A percentile compares a stretch with the other conserved stretches of the same genome.
These are phyloP conservation scores for Jaapia argillacea DNA, from an alignment of 768 basidiomycete genomes.

Conservation along the genomic window DNA sequence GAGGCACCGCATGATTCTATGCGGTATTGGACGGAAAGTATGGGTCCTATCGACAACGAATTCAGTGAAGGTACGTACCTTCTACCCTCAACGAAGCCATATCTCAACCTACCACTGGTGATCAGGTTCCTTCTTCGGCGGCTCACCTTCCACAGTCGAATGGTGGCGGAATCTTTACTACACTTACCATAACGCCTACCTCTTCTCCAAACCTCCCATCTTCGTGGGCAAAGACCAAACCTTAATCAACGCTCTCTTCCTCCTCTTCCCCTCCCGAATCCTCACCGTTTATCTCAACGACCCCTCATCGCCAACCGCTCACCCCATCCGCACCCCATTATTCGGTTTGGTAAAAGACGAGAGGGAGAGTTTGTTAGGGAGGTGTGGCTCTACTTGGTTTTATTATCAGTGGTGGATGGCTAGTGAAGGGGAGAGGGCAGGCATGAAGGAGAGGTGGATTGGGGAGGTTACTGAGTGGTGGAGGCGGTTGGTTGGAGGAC, in stretches of 20 bases:
- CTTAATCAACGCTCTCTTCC: conserved; percentile 36
- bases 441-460: conserved; percentile 13
- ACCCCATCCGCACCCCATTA: no score
- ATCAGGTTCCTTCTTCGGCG: conserved; percentile 52
- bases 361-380: conserved; percentile 23
- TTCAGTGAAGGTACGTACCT: conserved; percentile 37
- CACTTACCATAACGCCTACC: conserved; percentile 40
- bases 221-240: conserved; percentile 54
- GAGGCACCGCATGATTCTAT: conserved; percentile 22
- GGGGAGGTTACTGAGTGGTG: background rate
- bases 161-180: conserved; percentile 40
- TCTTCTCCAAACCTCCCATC: conserved; percentile 26
- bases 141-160: conserved; percentile 28
- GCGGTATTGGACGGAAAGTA: conserved; percentile 29
- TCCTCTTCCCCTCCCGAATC: conserved; percentile 36
- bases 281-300: conserved; percentile 30
- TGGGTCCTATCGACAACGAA: conserved; percentile 40
- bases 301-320: conserved; percentile 6
- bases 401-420: conserved; percentile 45
- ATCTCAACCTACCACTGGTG: no score
- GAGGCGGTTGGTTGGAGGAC: background rate
- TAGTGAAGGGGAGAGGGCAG: conserved; percentile 10
- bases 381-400: conserved; percentile 33
- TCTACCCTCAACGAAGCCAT: background rate
- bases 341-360: conserved; percentile 7